Evolutionary conservation across 305 asterid species (phyloP), one percentile per base, ranked within the genome.

Genomic region (Plantago coronopus): DNA sequence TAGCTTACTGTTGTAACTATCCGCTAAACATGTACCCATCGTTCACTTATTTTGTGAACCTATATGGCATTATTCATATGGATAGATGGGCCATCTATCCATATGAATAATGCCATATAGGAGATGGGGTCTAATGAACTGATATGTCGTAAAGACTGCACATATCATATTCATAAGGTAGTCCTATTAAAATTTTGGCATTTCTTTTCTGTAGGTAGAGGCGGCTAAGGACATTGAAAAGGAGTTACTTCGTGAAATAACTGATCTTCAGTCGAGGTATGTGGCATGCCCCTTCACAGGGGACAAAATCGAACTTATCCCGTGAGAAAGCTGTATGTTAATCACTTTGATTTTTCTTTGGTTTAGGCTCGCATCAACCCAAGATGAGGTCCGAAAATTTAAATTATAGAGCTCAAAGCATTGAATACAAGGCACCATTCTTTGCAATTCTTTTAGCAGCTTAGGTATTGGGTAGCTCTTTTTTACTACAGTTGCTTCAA

Each of bases 191-290:
- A 59, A 16, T 61, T 17, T 19, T 22, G 13, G 18, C 66, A 34
- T 57, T 7, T 15, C 17, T n/a, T 57, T 61, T 66, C 23, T 85
- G 66, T 57, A 91, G 98, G 61, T 88, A 58, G 98, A 91, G 71
- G 79, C 83, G 44, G 88, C 93, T 66, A 87, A 83, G 25, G 95
- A 91, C 13, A 75, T 82, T 69, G 96, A 91, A 63, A 88, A 81
- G 74, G 95, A 88, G 55, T 65, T 86, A 67, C 79, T 86, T 57
- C 85, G 83, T 17, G 95, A 88, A 76, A 74, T 88, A 59, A 69
- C 79, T 57, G 96, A 91, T 66, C 68, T 88, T 40, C 96, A 91
- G 48, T 77, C 74, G 81, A 88, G 96, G 98, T 91, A 84, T 46
- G 17, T 34, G 40, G 40, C 21, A 21, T 50, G 47, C 10, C 49